These are phyloP conservation scores for Simplicillium aogashimaense DNA, from an alignment of 2,329 filamentous ascomycete genomes.

Conservation along the genomic window DNA sequence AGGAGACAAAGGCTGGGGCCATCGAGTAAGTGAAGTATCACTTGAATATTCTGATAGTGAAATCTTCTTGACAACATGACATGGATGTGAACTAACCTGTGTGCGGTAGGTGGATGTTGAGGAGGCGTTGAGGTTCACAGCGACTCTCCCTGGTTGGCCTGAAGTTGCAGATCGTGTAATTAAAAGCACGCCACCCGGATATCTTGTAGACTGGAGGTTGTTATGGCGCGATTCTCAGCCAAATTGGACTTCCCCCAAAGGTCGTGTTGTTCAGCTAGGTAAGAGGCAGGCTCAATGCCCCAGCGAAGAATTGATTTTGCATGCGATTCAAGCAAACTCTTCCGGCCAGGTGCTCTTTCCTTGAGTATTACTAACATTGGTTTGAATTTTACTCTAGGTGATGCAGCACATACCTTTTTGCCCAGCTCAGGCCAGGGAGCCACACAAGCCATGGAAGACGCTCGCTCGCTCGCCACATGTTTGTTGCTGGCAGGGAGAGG, in stretches of 20 bases:
- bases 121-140: not conserved
- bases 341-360: too few relatives aligned
- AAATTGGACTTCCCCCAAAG: constrained; percentile 7
- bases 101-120: not conserved
- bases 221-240: constrained; percentile 8
- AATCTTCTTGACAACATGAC: too few relatives aligned
- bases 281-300: too few relatives aligned
- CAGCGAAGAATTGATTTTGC: too few relatives aligned
- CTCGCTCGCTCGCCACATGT: constrained; percentile 9
- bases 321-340: too few relatives aligned
- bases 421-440: constrained; percentile 11
- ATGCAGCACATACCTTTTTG: constrained; percentile 11
- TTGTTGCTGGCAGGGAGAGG: not conserved
- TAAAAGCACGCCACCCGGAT: not conserved
- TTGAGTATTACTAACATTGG: too few relatives aligned
- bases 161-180: constrained; percentile 2
- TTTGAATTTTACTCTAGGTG: constrained; percentile 8
- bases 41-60: too few relatives aligned
- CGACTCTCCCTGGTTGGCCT: constrained; percentile 1
- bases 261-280: constrained; percentile 4
- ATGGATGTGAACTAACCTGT: too few relatives aligned
- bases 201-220: constrained; percentile 9
- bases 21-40: too few relatives aligned
- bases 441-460: constrained; percentile 12
- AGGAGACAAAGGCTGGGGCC: too few relatives aligned